phyloP scores from a whole-genome alignment of 441 rosid genomes.

The Dalechampia spathulata region DNA sequence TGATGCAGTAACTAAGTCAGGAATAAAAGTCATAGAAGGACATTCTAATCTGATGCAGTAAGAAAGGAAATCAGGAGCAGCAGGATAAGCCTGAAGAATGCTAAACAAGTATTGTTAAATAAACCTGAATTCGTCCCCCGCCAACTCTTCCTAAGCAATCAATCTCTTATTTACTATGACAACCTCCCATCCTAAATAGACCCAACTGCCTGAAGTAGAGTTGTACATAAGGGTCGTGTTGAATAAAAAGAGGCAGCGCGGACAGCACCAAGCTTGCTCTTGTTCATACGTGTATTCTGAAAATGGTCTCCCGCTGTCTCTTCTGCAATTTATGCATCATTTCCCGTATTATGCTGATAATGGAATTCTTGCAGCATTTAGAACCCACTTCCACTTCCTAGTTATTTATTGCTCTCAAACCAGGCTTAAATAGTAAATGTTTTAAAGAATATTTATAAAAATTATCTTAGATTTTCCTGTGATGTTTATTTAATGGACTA shows the following conservation, averaged over 20 bases:
- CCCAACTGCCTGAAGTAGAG: constrained; percentile 9
- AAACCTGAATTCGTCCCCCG: constrained; percentile 12
- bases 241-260: constrained; percentile 27
- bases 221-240: constrained; percentile 38
- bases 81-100: constrained; percentile 15
- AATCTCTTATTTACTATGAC: constrained; percentile 7
- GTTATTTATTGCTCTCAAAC: neutral
- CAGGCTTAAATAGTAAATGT: neutral
- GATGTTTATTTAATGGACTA: no score
- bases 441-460: no score
- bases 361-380: no score
- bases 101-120: constrained; percentile 20
- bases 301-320: neutral
- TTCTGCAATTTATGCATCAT: neutral
- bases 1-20: constrained; percentile 17
- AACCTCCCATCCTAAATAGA: no score
- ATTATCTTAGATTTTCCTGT: no score
- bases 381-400: neutral
- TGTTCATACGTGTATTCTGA: constrained; percentile 15
- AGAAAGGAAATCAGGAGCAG: no score
- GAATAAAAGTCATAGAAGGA: constrained; percentile 9
- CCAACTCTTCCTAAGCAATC: constrained; percentile 15
- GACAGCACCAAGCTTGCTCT: constrained; percentile 18
- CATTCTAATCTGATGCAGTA: constrained; percentile 9
- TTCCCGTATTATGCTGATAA: no score